Evolutionary conservation across 208 protist species (phyloP).

Genomic region (Wallacemonas sp.): DNA sequence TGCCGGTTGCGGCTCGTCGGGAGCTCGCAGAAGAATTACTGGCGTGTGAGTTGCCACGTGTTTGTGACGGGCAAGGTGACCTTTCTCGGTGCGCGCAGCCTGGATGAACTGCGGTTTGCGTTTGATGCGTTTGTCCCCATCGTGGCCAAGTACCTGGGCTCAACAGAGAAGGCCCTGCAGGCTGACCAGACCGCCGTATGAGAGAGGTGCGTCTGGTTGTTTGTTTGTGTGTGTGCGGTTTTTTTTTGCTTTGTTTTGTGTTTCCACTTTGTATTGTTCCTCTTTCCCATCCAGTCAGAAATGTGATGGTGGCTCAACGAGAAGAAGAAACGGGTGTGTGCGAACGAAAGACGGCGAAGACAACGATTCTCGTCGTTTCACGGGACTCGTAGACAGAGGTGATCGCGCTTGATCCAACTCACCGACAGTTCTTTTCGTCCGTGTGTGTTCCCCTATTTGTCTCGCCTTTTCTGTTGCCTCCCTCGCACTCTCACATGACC

Average conservation of each 20-base stretch:
- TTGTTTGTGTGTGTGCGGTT: neutral
- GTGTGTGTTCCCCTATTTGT: too few relatives aligned
- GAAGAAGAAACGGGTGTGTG: too few relatives aligned
- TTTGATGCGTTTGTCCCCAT: constrained; percentile 86
- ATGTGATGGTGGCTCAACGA: too few relatives aligned
- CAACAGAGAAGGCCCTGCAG: neutral
- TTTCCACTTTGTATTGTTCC: too few relatives aligned
- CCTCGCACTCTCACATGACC: too few relatives aligned
- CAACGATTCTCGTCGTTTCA: too few relatives aligned
- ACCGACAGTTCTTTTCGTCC: too few relatives aligned
- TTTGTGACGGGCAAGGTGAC: constrained; percentile 88
- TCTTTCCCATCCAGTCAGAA: too few relatives aligned
- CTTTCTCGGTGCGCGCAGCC: constrained; percentile 76
- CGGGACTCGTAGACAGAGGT: too few relatives aligned
- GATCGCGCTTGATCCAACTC: too few relatives aligned
- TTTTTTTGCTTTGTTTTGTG: constrained; percentile 20
- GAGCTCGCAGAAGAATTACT: constrained; percentile 55
- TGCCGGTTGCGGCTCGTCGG: constrained; percentile 71
- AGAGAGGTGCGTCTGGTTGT: neutral
- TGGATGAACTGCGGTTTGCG: constrained; percentile 78
- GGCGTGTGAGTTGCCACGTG: constrained; percentile 73
- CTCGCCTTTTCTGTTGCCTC: too few relatives aligned
- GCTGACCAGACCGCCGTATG: neutral
- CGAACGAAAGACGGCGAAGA: too few relatives aligned
- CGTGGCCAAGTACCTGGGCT: constrained; percentile 56